These are phyloP conservation scores for Eucalyptus sp. DNA, from an alignment of 345 rosid species.

Conservation along the genomic window DNA sequence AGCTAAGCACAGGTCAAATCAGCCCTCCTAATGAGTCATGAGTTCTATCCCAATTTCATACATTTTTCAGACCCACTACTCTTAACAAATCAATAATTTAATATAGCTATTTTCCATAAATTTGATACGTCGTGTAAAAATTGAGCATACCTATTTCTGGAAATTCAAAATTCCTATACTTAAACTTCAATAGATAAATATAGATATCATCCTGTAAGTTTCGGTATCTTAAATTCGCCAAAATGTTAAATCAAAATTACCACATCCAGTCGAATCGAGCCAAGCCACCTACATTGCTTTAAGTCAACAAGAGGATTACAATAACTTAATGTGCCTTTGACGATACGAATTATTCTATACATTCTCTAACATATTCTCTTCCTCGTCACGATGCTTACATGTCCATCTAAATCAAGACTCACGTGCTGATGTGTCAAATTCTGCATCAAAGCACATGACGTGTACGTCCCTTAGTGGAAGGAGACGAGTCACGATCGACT, in stretches of 20 bases:
- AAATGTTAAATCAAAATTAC: background rate
- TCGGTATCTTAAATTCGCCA: accelerated
- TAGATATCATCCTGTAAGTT: background rate
- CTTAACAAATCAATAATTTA: background rate
- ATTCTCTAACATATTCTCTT: background rate
- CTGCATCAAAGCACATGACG: background rate
- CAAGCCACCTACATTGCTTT: accelerated
- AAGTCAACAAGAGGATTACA: background rate
- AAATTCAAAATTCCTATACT: background rate
- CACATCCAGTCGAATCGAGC: background rate
- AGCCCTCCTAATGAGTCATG: accelerated
- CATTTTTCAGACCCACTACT: background rate
- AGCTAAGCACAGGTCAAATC: background rate
- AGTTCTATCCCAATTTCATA: background rate
- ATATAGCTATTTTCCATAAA: background rate
- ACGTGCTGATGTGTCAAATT: background rate
- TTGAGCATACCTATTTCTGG: too few species aligned
- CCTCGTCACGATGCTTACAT: accelerated
- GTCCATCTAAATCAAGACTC: background rate
- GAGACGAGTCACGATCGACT: background rate
- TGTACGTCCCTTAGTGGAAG: background rate
- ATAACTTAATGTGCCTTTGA: accelerated
- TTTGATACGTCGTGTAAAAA: background rate
- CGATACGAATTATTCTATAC: accelerated
- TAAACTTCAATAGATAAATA: background rate